phyloP scores from a whole-genome alignment of 208 protist species.

The Wallacemonas collosoma region DNA sequence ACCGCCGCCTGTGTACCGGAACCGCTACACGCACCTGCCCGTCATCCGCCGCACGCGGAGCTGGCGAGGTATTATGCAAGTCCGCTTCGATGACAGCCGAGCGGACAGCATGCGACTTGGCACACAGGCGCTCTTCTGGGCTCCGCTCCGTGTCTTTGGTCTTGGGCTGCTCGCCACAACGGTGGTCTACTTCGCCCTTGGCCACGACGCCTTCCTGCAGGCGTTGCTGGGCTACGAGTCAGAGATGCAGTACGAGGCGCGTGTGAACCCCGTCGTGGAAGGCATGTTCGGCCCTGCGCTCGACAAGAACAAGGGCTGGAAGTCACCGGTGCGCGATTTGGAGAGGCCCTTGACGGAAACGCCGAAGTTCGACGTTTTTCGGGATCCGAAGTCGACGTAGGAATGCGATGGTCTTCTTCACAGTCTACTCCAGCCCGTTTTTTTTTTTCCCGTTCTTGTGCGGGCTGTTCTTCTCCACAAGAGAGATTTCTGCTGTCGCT shows the following conservation, averaged over 20 bases:
- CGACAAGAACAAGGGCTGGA: conserved; percentile 69
- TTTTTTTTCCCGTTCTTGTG: background rate
- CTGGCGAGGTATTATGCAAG: conserved; percentile 91
- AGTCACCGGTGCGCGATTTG: conserved; percentile 73
- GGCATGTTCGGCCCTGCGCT: conserved; percentile 32
- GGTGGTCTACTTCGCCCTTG: conserved; percentile 66
- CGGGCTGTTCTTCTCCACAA: background rate
- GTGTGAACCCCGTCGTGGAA: conserved; percentile 65
- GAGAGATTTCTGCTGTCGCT: too few relatives aligned
- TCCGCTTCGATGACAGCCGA: conserved; percentile 81
- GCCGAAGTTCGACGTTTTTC: conserved; percentile 80
- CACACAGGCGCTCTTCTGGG: conserved; percentile 70
- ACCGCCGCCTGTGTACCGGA: conserved; percentile 2
- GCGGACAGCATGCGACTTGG: conserved; percentile 66
- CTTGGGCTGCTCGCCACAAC: conserved; percentile 45
- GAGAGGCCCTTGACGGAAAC: conserved; percentile 73
- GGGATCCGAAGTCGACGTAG: conserved; percentile 66
- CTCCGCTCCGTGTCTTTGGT: conserved; percentile 78
- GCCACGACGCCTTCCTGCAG: conserved; percentile 87
- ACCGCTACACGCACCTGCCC: conserved; percentile 36
- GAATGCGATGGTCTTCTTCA: background rate
- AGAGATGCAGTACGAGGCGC: conserved; percentile 88
- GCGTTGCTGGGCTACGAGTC: conserved; percentile 87
- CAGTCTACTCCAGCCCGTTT: background rate
- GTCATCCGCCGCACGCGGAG: conserved; percentile 85